A percentile compares a stretch with the other conserved stretches of the same genome.
phyloP scores from a whole-genome alignment of 345 rosid genomes.

The Geranium rotundifolium region DNA sequence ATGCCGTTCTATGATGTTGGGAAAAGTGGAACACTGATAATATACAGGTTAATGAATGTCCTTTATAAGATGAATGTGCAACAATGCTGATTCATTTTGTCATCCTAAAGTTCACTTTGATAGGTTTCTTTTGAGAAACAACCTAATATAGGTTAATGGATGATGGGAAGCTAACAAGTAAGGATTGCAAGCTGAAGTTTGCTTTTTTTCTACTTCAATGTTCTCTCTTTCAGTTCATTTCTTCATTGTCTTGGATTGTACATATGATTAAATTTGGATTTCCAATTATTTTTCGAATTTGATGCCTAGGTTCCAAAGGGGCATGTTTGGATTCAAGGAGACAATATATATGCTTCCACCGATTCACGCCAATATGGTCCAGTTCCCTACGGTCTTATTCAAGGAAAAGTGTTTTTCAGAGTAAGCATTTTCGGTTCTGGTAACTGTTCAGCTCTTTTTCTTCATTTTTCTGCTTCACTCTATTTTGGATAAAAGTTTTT shows the following conservation, averaged over 20 bases:
- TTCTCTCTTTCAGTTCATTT: neutral
- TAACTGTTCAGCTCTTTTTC: neutral
- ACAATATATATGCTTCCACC: conserved; percentile 56
- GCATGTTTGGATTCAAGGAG: conserved; percentile 89
- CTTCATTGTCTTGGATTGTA: neutral
- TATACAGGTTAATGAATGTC: neutral
- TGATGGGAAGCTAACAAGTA: too few relatives aligned
- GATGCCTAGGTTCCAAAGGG: conserved; percentile 61
- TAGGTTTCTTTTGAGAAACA: neutral
- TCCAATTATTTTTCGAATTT: neutral
- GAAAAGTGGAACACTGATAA: neutral
- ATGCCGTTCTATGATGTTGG: neutral
- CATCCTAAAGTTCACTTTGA: neutral
- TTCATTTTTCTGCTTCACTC: neutral
- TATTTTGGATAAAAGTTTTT: neutral
- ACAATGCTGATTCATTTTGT: too few relatives aligned
- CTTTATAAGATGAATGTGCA: neutral
- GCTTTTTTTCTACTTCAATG: neutral
- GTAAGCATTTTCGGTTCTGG: conserved; percentile 20
- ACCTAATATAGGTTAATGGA: neutral
- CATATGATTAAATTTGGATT: neutral
- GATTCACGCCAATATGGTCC: conserved; percentile 77
- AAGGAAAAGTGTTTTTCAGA: conserved; percentile 63
- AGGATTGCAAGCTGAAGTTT: too few relatives aligned
- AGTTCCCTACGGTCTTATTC: conserved; percentile 63